phyloP scores from a whole-genome alignment of 139 green algal genomes.

The Chlamydomonas urium region DNA sequence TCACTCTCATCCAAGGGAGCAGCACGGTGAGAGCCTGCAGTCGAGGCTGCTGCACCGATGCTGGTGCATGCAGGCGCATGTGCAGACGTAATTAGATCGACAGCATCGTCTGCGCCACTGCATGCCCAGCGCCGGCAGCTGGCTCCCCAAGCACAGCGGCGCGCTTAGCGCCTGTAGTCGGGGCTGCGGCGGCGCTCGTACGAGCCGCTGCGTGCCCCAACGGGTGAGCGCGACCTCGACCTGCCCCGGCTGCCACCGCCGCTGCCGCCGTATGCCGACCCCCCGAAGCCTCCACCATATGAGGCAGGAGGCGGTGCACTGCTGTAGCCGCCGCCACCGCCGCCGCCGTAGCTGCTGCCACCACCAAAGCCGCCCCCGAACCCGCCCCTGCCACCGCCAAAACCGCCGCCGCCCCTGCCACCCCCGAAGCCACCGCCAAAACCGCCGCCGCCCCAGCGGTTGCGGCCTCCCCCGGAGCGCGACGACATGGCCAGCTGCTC shows the following conservation, averaged over 20 bases:
- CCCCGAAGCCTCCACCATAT: conserved; percentile 20
- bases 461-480: conserved; percentile 31
- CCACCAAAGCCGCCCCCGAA: conserved; percentile 28
- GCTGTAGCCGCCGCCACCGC: conserved; percentile 20
- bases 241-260: conserved; percentile 22
- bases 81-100: too few relatives aligned
- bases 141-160: too few relatives aligned
- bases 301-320: background rate
- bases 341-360: conserved; percentile 36
- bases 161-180: conserved; percentile 33
- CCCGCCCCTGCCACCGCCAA: conserved; percentile 20
- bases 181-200: conserved; percentile 22
- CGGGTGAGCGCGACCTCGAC: conserved; percentile 9
- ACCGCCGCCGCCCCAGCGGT: conserved; percentile 37
- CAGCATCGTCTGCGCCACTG: too few relatives aligned
- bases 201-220: background rate
- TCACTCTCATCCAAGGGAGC: too few relatives aligned
- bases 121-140: too few relatives aligned
- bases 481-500: conserved; percentile 38
- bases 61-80: too few relatives aligned
- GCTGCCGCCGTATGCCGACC: background rate
- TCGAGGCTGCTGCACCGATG: too few relatives aligned
- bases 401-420: conserved; percentile 24
- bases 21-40: too few relatives aligned
- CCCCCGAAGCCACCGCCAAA: conserved; percentile 27